Evolutionary conservation across 2,329 filamentous ascomycete genomes (phyloP).

Genomic region (Colletotrichum eleusines): DNA sequence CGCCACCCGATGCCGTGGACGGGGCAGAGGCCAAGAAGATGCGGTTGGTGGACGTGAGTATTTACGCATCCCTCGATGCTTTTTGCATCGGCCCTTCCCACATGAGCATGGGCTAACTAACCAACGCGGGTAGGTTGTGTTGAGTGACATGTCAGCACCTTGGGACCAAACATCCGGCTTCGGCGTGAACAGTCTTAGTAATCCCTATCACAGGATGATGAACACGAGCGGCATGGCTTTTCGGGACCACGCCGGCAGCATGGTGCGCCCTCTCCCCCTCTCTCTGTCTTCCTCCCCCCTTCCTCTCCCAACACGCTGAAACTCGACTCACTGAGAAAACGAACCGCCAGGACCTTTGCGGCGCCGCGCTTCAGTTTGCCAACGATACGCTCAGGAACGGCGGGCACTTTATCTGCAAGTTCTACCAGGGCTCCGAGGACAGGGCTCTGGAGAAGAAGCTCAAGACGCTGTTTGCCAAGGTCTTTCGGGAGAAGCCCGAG

Average conservation of each 20-base stretch:
- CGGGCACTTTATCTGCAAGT: slow-evolving; percentile 97
- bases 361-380: slow-evolving; percentile 85
- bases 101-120: slow-evolving; percentile 2
- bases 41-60: slow-evolving; percentile 76
- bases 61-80: neutral
- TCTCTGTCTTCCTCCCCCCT: no score
- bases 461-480: slow-evolving; percentile 81
- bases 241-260: slow-evolving; percentile 91
- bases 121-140: slow-evolving; percentile 71
- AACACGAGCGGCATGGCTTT: slow-evolving; percentile 93
- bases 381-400: slow-evolving; percentile 85
- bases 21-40: slow-evolving; percentile 46
- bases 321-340: slow-evolving; percentile 4
- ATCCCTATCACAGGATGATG: slow-evolving; percentile 98
- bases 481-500: slow-evolving; percentile 90
- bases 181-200: slow-evolving; percentile 90
- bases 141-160: slow-evolving; percentile 99
- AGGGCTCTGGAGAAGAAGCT: slow-evolving; percentile 81
- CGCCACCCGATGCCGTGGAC: slow-evolving; percentile 48
- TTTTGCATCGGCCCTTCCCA: neutral
- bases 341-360: slow-evolving; percentile 81
- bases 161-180: slow-evolving; percentile 85
- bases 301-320: no score
- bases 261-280: slow-evolving; percentile 72
- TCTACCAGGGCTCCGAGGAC: slow-evolving; percentile 92